Evolutionary conservation across 331 rosid species (phyloP).

Genomic region (Erythrophleum ivorense): DNA sequence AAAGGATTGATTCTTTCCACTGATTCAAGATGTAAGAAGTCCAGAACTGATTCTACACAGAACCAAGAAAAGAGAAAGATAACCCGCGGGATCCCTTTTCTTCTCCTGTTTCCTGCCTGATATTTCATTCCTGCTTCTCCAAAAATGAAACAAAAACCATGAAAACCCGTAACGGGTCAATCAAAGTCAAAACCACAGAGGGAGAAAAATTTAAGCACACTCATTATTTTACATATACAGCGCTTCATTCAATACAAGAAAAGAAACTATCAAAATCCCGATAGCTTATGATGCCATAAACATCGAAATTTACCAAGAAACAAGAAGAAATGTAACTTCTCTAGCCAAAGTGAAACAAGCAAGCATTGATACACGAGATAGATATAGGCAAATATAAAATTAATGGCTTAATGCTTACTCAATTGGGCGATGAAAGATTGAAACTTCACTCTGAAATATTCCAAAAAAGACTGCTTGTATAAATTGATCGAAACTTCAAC

Average conservation of each 20-base stretch:
- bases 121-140: constrained; percentile 12
- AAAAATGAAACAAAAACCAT: background rate
- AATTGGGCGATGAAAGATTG: constrained; percentile 1
- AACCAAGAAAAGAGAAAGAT: background rate
- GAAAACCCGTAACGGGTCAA: constrained; percentile 4
- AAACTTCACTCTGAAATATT: background rate
- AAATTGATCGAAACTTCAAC: background rate
- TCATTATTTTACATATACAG: background rate
- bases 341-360: constrained; percentile 28
- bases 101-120: background rate
- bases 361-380: background rate
- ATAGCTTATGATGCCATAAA: background rate
- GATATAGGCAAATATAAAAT: background rate
- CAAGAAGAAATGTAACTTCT: background rate
- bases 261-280: background rate
- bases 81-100: no score
- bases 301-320: background rate
- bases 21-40: background rate
- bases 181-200: background rate
- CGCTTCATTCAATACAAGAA: constrained; percentile 1
- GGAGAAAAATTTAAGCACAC: background rate
- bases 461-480: no score
- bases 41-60: background rate
- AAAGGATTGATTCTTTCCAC: background rate
- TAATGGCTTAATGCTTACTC: constrained; percentile 36